phyloP scores from a whole-genome alignment of 1,284 basidiomycete genomes.

The Ustilago loliicola region DNA sequence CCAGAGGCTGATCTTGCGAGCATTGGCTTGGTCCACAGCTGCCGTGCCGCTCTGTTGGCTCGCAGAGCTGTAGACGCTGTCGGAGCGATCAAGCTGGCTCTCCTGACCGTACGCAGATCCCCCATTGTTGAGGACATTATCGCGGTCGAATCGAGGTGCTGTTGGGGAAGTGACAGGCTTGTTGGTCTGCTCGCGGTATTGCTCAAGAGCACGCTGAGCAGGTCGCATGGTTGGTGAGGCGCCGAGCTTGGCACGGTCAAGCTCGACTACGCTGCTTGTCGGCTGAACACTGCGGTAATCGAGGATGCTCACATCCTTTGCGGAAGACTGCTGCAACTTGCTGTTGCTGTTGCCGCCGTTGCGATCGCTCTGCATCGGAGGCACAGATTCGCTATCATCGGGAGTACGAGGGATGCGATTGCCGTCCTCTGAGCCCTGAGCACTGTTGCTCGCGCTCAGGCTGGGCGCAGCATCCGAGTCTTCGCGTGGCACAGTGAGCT shows the following conservation, averaged over 20 bases:
- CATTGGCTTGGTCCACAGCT: slow-evolving; percentile 15
- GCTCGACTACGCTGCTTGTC: slow-evolving; percentile 1
- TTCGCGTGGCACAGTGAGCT: slow-evolving; percentile 38
- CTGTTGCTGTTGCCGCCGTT: slow-evolving; percentile 8
- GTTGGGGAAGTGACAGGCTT: slow-evolving; percentile 18
- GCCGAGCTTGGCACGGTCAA: slow-evolving; percentile 1
- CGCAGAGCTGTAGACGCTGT: slow-evolving; percentile 20
- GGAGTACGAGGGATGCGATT: slow-evolving; percentile 46
- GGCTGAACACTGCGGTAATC: slow-evolving; percentile 23
- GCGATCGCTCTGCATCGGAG: slow-evolving; percentile 12
- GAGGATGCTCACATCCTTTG: background rate
- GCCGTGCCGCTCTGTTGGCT: slow-evolving; percentile 15
- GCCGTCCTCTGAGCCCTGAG: slow-evolving; percentile 50
- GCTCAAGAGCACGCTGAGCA: slow-evolving; percentile 49
- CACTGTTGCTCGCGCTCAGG: slow-evolving; percentile 44
- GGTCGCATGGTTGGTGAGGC: slow-evolving; percentile 29
- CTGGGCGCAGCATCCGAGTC: slow-evolving; percentile 48
- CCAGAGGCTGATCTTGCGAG: slow-evolving; percentile 51
- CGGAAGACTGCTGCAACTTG: slow-evolving; percentile 8
- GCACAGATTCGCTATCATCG: slow-evolving; percentile 29
- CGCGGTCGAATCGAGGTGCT: slow-evolving; percentile 15
- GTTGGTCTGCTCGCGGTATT: slow-evolving; percentile 29
- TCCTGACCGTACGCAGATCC: background rate
- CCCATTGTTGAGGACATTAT: background rate
- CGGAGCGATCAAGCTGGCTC: slow-evolving; percentile 14